These are phyloP conservation scores for Acidiella bohemica DNA, from an alignment of 495 filamentous ascomycete species.

Conservation along the genomic window DNA sequence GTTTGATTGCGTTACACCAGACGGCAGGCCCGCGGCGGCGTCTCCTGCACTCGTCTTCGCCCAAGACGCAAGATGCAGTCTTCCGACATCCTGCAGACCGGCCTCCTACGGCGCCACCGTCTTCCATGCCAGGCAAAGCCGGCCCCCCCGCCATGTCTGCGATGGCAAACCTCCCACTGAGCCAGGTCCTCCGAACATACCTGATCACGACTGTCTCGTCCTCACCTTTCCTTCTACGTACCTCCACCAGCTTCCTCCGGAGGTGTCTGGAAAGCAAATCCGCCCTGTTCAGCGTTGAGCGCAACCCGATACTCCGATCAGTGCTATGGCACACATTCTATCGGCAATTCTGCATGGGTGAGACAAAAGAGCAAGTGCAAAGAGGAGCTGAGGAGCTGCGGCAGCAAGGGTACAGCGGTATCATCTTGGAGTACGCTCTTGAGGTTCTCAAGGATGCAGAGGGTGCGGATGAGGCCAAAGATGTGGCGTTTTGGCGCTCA, in stretches of 20 bases:
- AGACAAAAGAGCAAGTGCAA: slow-evolving; percentile 47
- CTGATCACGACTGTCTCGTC: slow-evolving; percentile 69
- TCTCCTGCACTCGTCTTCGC: background rate
- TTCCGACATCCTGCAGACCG: background rate
- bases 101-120: background rate
- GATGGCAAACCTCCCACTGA: slow-evolving; percentile 59
- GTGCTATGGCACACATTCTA: slow-evolving; percentile 69
- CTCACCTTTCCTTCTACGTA: slow-evolving; percentile 54
- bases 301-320: slow-evolving; percentile 28
- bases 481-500: slow-evolving; percentile 58
- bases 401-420: slow-evolving; percentile 55
- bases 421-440: slow-evolving; percentile 64
- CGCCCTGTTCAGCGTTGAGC: slow-evolving; percentile 30
- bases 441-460: slow-evolving; percentile 54
- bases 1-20: background rate
- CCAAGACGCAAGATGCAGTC: slow-evolving; percentile 3
- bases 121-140: background rate
- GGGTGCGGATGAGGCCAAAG: slow-evolving; percentile 30
- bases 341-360: slow-evolving; percentile 71
- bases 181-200: slow-evolving; percentile 62
- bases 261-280: slow-evolving; percentile 55
- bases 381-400: slow-evolving; percentile 46
- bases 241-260: slow-evolving; percentile 55
- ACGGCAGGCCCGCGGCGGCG: background rate
- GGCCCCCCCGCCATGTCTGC: slow-evolving; percentile 6